Conservation (phyloP, 2,329 filamentous ascomycete genomes). For the Fusarium musae region DNA sequence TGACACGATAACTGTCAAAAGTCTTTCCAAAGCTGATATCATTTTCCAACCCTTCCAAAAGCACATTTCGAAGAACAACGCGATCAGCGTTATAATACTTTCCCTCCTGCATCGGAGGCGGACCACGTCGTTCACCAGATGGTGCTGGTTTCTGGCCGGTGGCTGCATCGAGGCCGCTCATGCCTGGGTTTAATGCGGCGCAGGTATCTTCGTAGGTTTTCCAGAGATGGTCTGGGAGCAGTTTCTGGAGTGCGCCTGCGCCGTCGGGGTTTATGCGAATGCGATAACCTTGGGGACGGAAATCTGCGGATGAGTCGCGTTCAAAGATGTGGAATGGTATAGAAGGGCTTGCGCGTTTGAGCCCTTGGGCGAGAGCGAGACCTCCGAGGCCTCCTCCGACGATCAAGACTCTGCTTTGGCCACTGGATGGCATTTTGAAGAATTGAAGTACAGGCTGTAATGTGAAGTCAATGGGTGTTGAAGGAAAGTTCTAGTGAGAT, state of each 20-base stretch:
- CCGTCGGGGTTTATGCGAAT: neutral
- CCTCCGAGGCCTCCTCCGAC: neutral
- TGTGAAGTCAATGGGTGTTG: rapidly evolving
- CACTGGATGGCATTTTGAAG: rapidly evolving
- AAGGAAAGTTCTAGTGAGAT: rapidly evolving
- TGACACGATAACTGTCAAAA: rapidly evolving
- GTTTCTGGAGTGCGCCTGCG: neutral
- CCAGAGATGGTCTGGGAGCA: neutral
- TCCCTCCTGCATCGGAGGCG: neutral
- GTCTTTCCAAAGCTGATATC: neutral
- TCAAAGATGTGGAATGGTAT: neutral
- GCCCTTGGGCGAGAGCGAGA: neutral
- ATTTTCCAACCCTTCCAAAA: rapidly evolving
- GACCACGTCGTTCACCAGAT: neutral
- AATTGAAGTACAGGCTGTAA: rapidly evolving
- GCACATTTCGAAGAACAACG: neutral
- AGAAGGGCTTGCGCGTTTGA: neutral
- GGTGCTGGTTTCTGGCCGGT: neutral
- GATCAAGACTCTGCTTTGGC: neutral
- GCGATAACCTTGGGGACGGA: neutral
- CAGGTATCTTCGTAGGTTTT: neutral
- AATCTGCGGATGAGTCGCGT: neutral
- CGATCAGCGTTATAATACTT: neutral
- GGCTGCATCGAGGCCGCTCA: neutral
- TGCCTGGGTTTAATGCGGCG: neutral